Percentiles rank a stretch among this genome's conserved stretches.
These are phyloP conservation scores for Hymenochaete sp. DNA, from an alignment of 1,284 basidiomycete species.

Conservation along the genomic window DNA sequence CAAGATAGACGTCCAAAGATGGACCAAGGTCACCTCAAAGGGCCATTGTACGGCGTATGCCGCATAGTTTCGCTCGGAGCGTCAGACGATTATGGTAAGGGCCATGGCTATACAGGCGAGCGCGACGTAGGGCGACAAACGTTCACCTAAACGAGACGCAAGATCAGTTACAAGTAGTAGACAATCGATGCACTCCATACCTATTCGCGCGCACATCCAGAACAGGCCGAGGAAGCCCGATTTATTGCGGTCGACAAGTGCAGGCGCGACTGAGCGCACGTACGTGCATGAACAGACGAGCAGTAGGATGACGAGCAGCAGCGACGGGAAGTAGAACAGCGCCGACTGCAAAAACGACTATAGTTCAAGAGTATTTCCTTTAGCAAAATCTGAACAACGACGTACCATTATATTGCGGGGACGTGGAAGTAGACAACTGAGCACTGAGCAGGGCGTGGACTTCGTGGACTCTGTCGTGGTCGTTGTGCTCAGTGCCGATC, in stretches of 20 bases:
- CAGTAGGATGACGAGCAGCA: conserved; percentile 88
- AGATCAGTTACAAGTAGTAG: not conserved
- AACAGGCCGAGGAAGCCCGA: conserved; percentile 88
- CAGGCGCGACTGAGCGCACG: conserved; percentile 80
- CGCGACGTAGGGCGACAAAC: conserved; percentile 61
- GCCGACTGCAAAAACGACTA: conserved; percentile 62
- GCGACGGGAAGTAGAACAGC: conserved; percentile 95
- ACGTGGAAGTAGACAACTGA: too few species aligned
- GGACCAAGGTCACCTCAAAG: too few species aligned
- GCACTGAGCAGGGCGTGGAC: too few species aligned
- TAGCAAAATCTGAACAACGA: too few species aligned
- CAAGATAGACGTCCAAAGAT: too few species aligned
- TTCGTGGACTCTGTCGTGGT: too few species aligned
- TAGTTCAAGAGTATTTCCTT: too few species aligned
- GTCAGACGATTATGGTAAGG: conserved; percentile 26
- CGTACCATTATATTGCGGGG: too few species aligned
- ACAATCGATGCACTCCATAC: conserved; percentile 34
- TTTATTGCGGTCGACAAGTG: conserved; percentile 89
- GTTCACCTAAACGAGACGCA: conserved; percentile 32
- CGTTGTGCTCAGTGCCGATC: too few species aligned
- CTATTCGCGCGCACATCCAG: conserved; percentile 90
- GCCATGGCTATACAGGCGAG: conserved; percentile 49
- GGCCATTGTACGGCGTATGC: not conserved
- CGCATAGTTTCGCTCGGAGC: not conserved
- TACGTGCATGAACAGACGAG: conserved; percentile 98